Conservation (phyloP, 164 flowering plant species). For the Magnolia changhungtana region DNA sequence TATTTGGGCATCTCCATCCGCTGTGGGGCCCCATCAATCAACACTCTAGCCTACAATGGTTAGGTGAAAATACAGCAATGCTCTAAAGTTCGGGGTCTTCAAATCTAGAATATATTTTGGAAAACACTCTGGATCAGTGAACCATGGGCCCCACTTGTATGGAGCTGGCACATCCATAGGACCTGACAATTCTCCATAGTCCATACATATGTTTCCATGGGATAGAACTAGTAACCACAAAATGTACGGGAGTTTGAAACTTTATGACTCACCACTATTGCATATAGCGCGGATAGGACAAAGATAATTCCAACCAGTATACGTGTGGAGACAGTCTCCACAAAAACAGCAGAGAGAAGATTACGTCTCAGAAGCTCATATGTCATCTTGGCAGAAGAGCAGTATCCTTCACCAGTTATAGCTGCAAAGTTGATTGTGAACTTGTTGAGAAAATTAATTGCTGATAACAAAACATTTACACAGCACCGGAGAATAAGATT, state of each 20-base stretch:
- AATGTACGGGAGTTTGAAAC: neutral
- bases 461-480: constrained; percentile 39
- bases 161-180: neutral
- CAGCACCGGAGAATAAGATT: constrained; percentile 40
- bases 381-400: constrained; percentile 58
- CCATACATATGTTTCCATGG: neutral
- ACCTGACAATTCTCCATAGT: neutral
- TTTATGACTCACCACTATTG: constrained; percentile 44
- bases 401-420: constrained; percentile 56
- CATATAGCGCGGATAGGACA: constrained; percentile 52
- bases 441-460: constrained; percentile 59
- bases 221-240: neutral
- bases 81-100: neutral
- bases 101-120: neutral
- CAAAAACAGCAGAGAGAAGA: constrained; percentile 64
- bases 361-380: constrained; percentile 60
- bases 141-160: neutral
- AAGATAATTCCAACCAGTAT: constrained; percentile 48
- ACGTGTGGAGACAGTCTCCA: constrained; percentile 60
- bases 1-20: too few relatives aligned
- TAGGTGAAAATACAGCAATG: neutral
- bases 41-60: neutral
- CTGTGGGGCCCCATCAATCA: too few relatives aligned
- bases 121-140: neutral
- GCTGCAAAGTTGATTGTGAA: constrained; percentile 67